Conservation (phyloP, 1,139 yeast species). For the Suhomyces taliae region DNA sequence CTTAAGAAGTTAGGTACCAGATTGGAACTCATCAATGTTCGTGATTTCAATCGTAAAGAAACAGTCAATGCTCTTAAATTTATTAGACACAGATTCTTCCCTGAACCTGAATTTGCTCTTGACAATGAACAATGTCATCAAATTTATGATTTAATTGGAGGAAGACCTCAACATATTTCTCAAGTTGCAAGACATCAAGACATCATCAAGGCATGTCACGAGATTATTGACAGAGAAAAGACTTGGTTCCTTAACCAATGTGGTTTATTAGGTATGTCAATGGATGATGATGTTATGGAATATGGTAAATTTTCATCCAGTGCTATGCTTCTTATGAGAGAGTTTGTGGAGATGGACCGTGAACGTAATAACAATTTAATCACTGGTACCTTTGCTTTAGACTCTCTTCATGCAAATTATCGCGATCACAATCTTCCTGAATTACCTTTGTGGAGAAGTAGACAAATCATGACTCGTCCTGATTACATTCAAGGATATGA, state of each 20-base stretch:
- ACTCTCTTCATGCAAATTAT: constrained; percentile 12
- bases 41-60: constrained; percentile 61
- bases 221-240: constrained; percentile 73
- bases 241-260: constrained; percentile 87
- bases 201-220: constrained; percentile 64
- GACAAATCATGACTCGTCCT: constrained; percentile 83
- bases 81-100: constrained; percentile 49
- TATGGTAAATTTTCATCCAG: constrained; percentile 75
- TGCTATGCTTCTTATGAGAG: constrained; percentile 75
- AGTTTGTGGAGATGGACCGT: constrained; percentile 68
- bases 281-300: constrained; percentile 92
- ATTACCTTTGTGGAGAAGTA: constrained; percentile 78
- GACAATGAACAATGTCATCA: constrained; percentile 44
- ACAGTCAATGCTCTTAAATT: constrained; percentile 57
- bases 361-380: constrained; percentile 32
- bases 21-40: constrained; percentile 68
- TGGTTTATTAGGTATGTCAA: constrained; percentile 69
- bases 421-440: constrained; percentile 63
- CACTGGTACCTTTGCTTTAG: constrained; percentile 13
- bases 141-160: constrained; percentile 74
- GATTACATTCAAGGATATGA: constrained; percentile 78
- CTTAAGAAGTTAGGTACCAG: constrained; percentile 72
- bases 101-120: constrained; percentile 26
- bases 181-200: constrained; percentile 70
- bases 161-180: constrained; percentile 79